phyloP scores from a whole-genome alignment of 2,329 filamentous ascomycete species.

The Xylaria sp. region DNA sequence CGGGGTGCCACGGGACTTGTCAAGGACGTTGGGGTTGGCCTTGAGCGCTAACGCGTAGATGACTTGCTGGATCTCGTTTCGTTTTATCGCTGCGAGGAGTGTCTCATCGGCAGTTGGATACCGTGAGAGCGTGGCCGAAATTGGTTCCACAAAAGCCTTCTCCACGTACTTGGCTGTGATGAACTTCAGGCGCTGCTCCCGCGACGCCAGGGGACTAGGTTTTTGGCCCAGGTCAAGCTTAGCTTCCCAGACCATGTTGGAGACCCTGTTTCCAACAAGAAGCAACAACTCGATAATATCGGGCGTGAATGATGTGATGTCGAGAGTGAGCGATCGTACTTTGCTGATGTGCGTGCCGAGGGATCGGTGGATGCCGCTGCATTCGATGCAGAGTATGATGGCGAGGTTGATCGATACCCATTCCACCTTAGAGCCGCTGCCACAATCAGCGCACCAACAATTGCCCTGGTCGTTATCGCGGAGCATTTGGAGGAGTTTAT shows the following conservation, averaged over 20 bases:
- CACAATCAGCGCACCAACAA: conserved; percentile 91
- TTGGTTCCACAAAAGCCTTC: conserved; percentile 75
- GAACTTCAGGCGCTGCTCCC: conserved; percentile 90
- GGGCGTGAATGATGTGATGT: conserved; percentile 93
- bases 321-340: conserved; percentile 89
- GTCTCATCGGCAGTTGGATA: conserved; percentile 84
- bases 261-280: conserved; percentile 88
- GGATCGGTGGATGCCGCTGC: conserved; percentile 94
- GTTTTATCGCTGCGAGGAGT: conserved; percentile 89
- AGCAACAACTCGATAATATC: conserved; percentile 95
- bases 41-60: conserved; percentile 85
- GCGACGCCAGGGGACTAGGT: conserved; percentile 73
- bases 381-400: conserved; percentile 96
- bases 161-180: conserved; percentile 96
- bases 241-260: conserved; percentile 96
- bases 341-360: conserved; percentile 98
- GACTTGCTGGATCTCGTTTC: conserved; percentile 91
- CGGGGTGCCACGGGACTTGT: conserved; percentile 86
- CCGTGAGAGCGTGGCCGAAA: conserved; percentile 73
- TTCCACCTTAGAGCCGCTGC: conserved; percentile 88
- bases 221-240: conserved; percentile 75
- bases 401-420: conserved; percentile 99
- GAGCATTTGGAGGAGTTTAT: conserved; percentile 83
- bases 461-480: conserved; percentile 92
- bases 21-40: conserved; percentile 83